These are phyloP conservation scores for Thamnidium elegans DNA, from an alignment of 192 early-diverging fungal genomes.

Conservation along the genomic window DNA sequence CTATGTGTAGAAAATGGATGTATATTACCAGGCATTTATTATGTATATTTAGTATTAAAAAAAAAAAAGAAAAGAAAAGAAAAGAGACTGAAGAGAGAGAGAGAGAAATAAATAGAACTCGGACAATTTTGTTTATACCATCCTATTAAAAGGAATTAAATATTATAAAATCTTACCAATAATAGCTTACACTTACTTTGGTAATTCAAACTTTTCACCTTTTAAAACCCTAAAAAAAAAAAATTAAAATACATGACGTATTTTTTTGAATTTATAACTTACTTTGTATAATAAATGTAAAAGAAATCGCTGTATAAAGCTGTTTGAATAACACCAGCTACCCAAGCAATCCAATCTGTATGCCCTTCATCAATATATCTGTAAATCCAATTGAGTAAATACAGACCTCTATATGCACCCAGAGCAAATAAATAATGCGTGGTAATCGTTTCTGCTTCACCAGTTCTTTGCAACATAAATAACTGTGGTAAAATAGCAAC, in stretches of 20 bases:
- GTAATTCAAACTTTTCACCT: conserved; percentile 71
- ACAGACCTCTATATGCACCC: conserved; percentile 86
- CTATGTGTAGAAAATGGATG: background rate
- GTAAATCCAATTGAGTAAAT: conserved; percentile 95
- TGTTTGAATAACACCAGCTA: conserved; percentile 92
- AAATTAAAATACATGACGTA: background rate
- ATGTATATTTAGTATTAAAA: background rate
- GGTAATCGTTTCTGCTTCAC: conserved; percentile 98
- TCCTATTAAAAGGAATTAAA: background rate
- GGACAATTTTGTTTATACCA: background rate
- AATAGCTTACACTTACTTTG: conserved; percentile 30
- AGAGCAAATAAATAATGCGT: conserved; percentile 98
- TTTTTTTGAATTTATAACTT: conserved; percentile 12
- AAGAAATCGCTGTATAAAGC: conserved; percentile 97
- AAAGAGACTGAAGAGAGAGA: background rate
- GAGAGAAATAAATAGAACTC: conserved; percentile 3
- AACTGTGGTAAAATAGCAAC: conserved; percentile 98
- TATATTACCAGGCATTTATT: background rate
- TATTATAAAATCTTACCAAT: background rate
- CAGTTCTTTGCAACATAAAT: conserved; percentile 92
- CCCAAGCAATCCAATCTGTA: conserved; percentile 81
- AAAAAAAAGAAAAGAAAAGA: background rate
- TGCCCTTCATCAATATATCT: conserved; percentile 52
- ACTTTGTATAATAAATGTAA: conserved; percentile 89
- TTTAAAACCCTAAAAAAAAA: conserved; percentile 55